Evolutionary conservation across 192 early-diverging fungal genomes (phyloP).

Genomic region (Coemansia sp.): DNA sequence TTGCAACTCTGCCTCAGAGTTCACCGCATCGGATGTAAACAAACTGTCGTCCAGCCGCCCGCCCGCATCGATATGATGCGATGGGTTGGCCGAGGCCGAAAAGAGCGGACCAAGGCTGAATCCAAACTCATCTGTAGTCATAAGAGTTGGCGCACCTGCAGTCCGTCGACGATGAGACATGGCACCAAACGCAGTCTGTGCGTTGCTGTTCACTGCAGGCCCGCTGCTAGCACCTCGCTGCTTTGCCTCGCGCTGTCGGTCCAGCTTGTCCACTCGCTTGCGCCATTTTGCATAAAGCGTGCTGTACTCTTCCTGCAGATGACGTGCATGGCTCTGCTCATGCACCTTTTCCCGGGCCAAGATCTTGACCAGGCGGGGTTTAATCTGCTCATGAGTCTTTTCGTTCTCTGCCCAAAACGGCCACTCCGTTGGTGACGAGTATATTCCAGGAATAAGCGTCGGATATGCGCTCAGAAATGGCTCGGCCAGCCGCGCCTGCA

Average conservation of each 20-base stretch:
- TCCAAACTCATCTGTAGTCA: conserved; percentile 37
- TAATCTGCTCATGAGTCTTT: conserved; percentile 20
- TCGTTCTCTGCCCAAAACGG: conserved; percentile 48
- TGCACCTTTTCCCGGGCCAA: conserved; percentile 24
- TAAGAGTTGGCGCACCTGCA: background rate
- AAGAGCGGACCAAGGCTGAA: conserved; percentile 46
- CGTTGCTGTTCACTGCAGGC: background rate
- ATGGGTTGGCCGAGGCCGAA: conserved; percentile 27
- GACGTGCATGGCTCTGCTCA: conserved; percentile 17
- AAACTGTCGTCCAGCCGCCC: conserved; percentile 26
- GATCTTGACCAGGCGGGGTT: conserved; percentile 25
- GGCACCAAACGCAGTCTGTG: conserved; percentile 11
- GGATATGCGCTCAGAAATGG: conserved; percentile 37
- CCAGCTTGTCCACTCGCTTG: conserved; percentile 43
- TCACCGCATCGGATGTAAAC: conserved; percentile 69
- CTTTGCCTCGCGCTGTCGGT: conserved; percentile 45
- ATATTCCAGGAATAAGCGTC: conserved; percentile 37
- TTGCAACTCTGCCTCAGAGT: conserved; percentile 75
- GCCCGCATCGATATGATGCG: conserved; percentile 4
- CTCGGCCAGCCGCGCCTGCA: conserved; percentile 23
- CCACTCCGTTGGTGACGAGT: conserved; percentile 40
- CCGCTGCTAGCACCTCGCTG: conserved; percentile 20
- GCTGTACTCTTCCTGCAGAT: conserved; percentile 43
- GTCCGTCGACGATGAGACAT: conserved; percentile 20
- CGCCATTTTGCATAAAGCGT: conserved; percentile 47